Evolutionary conservation across 2,329 filamentous ascomycete species (phyloP), one percentile per base, ranked within the genome.

Genomic region (Trichoderma arundinaceum): DNA sequence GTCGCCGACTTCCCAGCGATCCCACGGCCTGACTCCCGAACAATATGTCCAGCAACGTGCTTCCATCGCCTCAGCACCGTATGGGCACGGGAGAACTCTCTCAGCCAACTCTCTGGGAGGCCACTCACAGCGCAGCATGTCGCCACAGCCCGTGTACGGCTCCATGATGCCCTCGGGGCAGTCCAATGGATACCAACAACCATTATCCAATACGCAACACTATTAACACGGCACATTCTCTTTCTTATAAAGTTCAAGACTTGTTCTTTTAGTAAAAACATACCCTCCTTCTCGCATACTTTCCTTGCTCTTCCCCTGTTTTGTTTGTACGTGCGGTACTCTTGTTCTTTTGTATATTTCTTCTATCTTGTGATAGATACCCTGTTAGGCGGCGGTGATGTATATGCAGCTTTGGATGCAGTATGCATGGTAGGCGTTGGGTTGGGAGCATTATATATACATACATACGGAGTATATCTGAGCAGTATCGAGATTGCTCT

Each of bases 1-100:
- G 73, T 80, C 81, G 2, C 78, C 83, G 41, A 77, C 81, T 41
- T 79, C 81, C 12, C 81, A 81, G 9, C 80, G 68, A 19, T 56
- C 49, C 19, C 76, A 80, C 13, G 82, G 79, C 8, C 74, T 96
- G 12, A 91, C 90, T 4, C 84, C 92, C 0, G 92, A 97, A 75
- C 88, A 96, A 71, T 96, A 90, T 78, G 92, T 97, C 6, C 88
- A 92, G 71, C 90, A 94, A 71, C 88, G 92, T 68, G 90, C 86
- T 4, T 81, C 83, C 17, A 81, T 83, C 9, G 79, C 83, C 54
- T 82, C 83, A 6, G 84, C 88, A 15, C 72, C 84, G 46, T 85
- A 86, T 74, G 78, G 81, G 1, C 90, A 92, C 73, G 84, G 84
- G 56, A 84, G 90, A 44, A 83, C 81, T 58, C 79, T 83, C 1